phyloP scores from a whole-genome alignment of 768 basidiomycete species.

The Pleurotus platypus region DNA sequence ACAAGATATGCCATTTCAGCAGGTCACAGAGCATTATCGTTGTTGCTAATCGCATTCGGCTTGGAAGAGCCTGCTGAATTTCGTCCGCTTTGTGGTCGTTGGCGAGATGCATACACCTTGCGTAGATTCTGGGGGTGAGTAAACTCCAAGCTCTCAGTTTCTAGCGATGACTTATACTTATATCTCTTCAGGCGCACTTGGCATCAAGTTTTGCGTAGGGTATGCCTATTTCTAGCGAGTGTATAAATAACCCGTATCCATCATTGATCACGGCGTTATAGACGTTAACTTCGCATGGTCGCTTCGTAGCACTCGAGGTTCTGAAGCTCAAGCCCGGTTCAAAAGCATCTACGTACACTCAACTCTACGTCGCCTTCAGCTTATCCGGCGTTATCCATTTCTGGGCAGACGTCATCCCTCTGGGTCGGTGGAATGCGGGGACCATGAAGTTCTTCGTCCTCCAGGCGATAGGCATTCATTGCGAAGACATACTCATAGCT shows the following conservation, averaged over 20 bases:
- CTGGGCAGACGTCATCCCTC: slow-evolving; percentile 28
- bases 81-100: slow-evolving; percentile 32
- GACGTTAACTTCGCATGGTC: slow-evolving; percentile 23
- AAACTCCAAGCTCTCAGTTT: background rate
- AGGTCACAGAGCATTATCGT: slow-evolving; percentile 14
- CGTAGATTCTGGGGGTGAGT: slow-evolving; percentile 38
- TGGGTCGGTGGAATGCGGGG: slow-evolving; percentile 18
- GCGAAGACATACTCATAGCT: slow-evolving; percentile 19
- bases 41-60: slow-evolving; percentile 18
- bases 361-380: slow-evolving; percentile 30
- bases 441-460: slow-evolving; percentile 29
- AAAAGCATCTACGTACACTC: slow-evolving; percentile 22
- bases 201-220: slow-evolving; percentile 34
- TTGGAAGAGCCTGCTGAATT: slow-evolving; percentile 31
- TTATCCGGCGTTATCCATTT: slow-evolving; percentile 28
- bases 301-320: slow-evolving; percentile 18
- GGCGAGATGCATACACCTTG: slow-evolving; percentile 31
- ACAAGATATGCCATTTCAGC: background rate
- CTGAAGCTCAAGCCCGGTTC: slow-evolving; percentile 22
- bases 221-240: slow-evolving; percentile 14
- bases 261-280: slow-evolving; percentile 7
- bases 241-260: background rate
- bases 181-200: slow-evolving; percentile 21
- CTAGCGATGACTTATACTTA: background rate
- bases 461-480: slow-evolving; percentile 28